Percentiles rank a stretch among this genome's conserved stretches.
phyloP scores from a whole-genome alignment of 148 eudicot species.

The Vaccinium darrowii region DNA sequence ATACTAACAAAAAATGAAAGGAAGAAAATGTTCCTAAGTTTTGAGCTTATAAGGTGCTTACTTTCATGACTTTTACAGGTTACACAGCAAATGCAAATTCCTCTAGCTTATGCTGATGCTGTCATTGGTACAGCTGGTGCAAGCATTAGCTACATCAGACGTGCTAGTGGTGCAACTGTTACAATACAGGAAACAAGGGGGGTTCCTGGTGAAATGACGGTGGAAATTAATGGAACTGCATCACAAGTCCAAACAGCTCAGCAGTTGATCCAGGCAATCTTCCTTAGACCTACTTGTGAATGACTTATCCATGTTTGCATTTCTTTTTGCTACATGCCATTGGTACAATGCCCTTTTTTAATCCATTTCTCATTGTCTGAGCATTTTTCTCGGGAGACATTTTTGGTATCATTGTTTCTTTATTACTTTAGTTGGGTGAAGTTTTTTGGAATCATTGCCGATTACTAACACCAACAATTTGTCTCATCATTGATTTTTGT shows the following conservation, averaged over 20 bases:
- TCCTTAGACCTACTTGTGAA: conserved; percentile 8
- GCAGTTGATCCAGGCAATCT: conserved; percentile 78
- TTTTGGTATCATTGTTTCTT: not conserved
- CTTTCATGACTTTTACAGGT: conserved; percentile 34
- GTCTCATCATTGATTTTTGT: not conserved
- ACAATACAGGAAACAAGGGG: conserved; percentile 91
- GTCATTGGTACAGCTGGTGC: conserved; percentile 87
- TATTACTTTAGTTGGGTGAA: not conserved
- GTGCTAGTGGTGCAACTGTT: conserved; percentile 94
- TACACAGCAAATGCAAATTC: conserved; percentile 86
- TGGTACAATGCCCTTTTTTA: not conserved
- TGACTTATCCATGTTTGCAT: not conserved
- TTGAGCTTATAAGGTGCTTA: not conserved
- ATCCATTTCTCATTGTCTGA: not conserved
- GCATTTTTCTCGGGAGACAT: not conserved
- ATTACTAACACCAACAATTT: not conserved
- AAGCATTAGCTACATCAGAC: conserved; percentile 80
- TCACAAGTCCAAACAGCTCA: conserved; percentile 96
- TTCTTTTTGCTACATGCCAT: not conserved
- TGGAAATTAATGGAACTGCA: conserved; percentile 80
- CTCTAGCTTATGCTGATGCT: conserved; percentile 82
- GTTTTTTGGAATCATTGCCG: not conserved
- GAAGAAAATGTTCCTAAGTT: not conserved
- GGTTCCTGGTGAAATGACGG: conserved; percentile 91
- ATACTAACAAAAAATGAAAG: not conserved